Conservation (phyloP, 495 filamentous ascomycete genomes). For the Tirmania nivea region DNA sequence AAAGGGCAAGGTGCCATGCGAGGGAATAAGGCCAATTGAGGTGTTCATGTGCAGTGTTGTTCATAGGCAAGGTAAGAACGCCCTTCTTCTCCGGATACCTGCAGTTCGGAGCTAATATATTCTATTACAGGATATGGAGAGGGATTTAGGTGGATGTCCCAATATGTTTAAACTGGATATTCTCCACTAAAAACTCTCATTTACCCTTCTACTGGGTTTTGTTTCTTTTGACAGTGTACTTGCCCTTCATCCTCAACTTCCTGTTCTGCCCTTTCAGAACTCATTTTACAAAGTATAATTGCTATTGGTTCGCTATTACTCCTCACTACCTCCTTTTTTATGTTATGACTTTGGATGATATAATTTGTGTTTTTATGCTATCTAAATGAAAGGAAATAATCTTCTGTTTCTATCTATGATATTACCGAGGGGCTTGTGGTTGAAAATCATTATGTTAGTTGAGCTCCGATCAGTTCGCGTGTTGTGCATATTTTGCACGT, state of each 20-base stretch:
- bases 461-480: too few relatives aligned
- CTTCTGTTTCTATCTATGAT: slow-evolving; percentile 1
- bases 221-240: neutral
- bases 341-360: neutral
- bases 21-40: slow-evolving; percentile 89
- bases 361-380: slow-evolving; percentile 6
- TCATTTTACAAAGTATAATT: slow-evolving; percentile 3
- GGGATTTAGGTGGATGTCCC: slow-evolving; percentile 57
- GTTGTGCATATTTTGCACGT: too few relatives aligned
- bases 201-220: slow-evolving; percentile 1
- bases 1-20: slow-evolving; percentile 88
- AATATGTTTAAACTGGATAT: slow-evolving; percentile 38
- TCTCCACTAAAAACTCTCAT: neutral
- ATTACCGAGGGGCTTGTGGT: too few relatives aligned
- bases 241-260: neutral
- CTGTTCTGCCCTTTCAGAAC: neutral
- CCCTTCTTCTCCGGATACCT: neutral
- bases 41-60: slow-evolving; percentile 98
- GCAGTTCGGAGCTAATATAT: neutral
- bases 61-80: slow-evolving; percentile 61
- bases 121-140: slow-evolving; percentile 40
- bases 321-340: neutral
- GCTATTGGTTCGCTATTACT: neutral
- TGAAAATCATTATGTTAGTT: too few relatives aligned
- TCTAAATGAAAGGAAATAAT: slow-evolving; percentile 1